Evolutionary conservation across 108 stramenopile genomes (phyloP), one percentile per base, ranked within the genome.

Genomic region (Cyclotella sp.): DNA sequence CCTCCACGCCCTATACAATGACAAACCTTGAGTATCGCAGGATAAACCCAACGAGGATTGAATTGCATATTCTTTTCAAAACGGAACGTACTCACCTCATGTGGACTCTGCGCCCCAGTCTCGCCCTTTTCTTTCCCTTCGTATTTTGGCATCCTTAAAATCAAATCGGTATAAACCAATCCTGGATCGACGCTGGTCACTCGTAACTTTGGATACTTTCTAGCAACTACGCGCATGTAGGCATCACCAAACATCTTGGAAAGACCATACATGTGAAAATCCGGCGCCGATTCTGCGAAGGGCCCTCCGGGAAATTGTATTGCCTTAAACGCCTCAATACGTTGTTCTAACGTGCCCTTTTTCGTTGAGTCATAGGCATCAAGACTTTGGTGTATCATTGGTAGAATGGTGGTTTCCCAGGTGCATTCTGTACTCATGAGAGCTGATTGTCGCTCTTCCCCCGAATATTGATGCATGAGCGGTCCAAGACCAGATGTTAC

Each of bases 171-270:
- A 40, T 77, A 82, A 9, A 82, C 81, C 52, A 82, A 59, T 30
- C 81, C 81, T 34, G 81, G 81, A 67, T 78, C 81, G 0, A 77
- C 70, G 9, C 60, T 63, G 0, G n/a, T 73, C 1, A 82, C 77
- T n/a, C 72, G 54, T 43, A 77, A 53, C 11, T 72, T 72, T 2
- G 76, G 76, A 77, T 77, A 73, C 8, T 43, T 34, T 28, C 46
- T 28, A 14, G 79, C 55, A 30, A 70, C 16, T 13, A 21, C 19
- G 15, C 27, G 41, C 81, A 82, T 82, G 70, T 77, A 77, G 2
- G 76, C 76, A 66, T 82, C 81, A 0, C 76, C 81, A 73, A 82
- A 82, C 81, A 82, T 82, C 60, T 82, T 82, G 27, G 81, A 16
- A 16, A 82, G 57, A 18, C 81, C 81, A 49, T 82, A 82, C 81